Evolutionary conservation across 495 filamentous ascomycete species (phyloP).

Genomic region (Neurospora terricola): DNA sequence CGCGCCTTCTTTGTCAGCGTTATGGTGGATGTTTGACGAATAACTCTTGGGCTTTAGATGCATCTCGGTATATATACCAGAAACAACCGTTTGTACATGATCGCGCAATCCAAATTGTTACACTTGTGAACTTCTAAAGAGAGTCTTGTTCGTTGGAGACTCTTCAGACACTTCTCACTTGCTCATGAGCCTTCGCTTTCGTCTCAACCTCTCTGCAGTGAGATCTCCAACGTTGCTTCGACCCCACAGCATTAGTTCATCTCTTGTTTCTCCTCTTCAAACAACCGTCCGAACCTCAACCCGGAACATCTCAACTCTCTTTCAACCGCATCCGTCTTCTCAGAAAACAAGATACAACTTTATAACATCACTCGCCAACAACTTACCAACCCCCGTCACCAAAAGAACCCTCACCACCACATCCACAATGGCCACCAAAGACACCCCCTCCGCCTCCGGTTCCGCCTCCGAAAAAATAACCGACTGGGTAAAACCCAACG

Average conservation of each 20-base stretch:
- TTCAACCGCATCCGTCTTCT: background rate
- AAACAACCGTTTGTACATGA: background rate
- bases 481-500: constrained; percentile 66
- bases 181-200: background rate
- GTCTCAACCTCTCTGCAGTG: background rate
- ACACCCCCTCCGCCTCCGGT: constrained; percentile 3
- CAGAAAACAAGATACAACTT: background rate
- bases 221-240: background rate
- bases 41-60: background rate
- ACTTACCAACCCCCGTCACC: background rate
- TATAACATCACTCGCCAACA: background rate
- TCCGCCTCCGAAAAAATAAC: constrained; percentile 49
- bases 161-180: background rate
- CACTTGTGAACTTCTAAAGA: background rate
- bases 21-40: background rate
- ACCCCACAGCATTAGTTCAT: background rate
- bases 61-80: background rate
- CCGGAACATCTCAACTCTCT: background rate
- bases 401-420: background rate
- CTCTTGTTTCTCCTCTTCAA: background rate
- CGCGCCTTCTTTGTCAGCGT: background rate
- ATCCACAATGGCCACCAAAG: constrained; percentile 5
- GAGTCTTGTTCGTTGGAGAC: background rate
- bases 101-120: background rate
- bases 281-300: background rate